Conservation (phyloP, 768 basidiomycete species). For the Mycena albidolilacea region DNA sequence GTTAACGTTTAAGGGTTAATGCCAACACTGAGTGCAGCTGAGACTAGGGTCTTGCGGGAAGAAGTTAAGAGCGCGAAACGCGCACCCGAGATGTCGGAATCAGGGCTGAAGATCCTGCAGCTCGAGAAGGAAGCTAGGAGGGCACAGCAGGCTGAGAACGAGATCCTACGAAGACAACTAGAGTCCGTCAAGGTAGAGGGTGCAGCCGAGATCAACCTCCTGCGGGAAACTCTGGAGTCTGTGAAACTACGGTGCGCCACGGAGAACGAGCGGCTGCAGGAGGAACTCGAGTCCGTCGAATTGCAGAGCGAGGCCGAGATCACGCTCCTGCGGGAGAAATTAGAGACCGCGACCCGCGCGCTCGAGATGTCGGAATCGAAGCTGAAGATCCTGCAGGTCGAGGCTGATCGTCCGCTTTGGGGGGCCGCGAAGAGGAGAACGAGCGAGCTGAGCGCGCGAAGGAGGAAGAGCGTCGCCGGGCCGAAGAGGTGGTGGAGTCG, state of each 20-base stretch:
- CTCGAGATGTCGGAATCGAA: constrained; percentile 28
- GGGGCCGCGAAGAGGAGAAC: constrained; percentile 21
- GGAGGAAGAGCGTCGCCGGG: constrained; percentile 22
- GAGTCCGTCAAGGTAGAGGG: background rate
- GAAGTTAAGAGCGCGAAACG: constrained; percentile 14
- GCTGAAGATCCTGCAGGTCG: constrained; percentile 36
- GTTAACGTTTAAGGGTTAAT: too few species aligned
- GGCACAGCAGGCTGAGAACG: background rate
- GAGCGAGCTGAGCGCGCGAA: constrained; percentile 22
- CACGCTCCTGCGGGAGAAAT: constrained; percentile 7
- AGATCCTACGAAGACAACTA: background rate
- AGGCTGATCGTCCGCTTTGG: constrained; percentile 33
- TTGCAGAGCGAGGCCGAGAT: constrained; percentile 13
- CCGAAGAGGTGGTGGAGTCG: constrained; percentile 25
- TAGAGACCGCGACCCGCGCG: constrained; percentile 12
- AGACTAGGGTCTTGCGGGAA: background rate
- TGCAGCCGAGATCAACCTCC: background rate
- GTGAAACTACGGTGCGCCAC: background rate
- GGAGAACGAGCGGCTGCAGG: background rate
- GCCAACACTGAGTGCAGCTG: too few species aligned
- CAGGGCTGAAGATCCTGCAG: constrained; percentile 33
- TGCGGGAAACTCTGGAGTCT: background rate
- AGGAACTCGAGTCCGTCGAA: background rate
- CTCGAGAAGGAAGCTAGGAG: constrained; percentile 20
- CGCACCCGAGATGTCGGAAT: constrained; percentile 24